Conservation (phyloP, 2,329 filamentous ascomycete genomes). For the Pseudogymnoascus sp. region DNA sequence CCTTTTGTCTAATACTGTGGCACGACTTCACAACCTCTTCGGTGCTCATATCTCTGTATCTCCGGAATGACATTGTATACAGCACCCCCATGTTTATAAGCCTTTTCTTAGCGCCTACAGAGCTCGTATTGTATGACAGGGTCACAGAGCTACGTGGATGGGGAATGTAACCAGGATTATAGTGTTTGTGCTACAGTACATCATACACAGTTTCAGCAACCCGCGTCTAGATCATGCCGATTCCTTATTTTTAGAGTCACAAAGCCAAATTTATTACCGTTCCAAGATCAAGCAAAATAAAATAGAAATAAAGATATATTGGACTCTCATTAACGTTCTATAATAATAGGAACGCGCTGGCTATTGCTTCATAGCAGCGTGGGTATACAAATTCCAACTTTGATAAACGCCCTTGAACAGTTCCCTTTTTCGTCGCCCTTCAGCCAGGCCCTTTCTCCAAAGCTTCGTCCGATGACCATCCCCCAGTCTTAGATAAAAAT, state of each 20-base stretch:
- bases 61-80: not conserved
- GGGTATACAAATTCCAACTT: not conserved
- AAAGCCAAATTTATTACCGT: not conserved
- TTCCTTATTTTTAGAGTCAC: not conserved
- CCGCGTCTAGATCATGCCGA: not conserved
- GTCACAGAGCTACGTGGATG: not conserved
- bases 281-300: not conserved
- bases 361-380: not conserved
- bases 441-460: not conserved
- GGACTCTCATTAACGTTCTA: not conserved
- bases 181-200: not conserved
- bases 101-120: not conserved
- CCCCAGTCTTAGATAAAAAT: not conserved
- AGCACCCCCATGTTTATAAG: not conserved
- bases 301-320: not conserved
- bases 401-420: not conserved
- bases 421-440: not conserved
- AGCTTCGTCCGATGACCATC: not conserved
- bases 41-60: not conserved
- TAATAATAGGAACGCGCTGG: not conserved
- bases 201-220: too few species aligned
- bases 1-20: not conserved
- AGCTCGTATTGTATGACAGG: not conserved
- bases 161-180: not conserved
- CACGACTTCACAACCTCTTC: not conserved